Percentiles rank a stretch among this genome's conserved stretches.
Evolutionary conservation across 176 grass and related monocot genomes (phyloP).

Genomic region (Paspalum vaginatum): DNA sequence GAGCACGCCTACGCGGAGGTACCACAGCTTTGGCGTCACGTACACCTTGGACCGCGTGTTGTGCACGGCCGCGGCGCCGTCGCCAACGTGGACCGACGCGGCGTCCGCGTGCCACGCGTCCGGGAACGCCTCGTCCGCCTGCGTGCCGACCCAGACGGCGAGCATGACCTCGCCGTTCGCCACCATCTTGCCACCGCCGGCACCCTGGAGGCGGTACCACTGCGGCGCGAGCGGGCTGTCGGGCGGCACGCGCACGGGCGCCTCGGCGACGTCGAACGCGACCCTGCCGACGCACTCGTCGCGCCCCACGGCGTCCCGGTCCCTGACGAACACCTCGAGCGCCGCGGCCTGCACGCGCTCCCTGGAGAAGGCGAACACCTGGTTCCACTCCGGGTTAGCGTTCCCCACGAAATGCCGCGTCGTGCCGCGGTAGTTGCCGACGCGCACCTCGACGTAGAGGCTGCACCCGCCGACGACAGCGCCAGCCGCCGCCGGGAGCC

Average conservation of each 20-base stretch:
- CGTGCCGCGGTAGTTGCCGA: conserved; percentile 63
- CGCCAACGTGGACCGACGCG: conserved; percentile 38
- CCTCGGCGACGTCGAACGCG: conserved; percentile 70
- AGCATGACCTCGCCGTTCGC: conserved; percentile 61
- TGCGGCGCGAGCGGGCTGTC: conserved; percentile 82
- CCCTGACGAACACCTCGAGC: conserved; percentile 73
- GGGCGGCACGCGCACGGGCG: conserved; percentile 63
- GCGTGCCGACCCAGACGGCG: conserved; percentile 67
- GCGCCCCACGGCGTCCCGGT: conserved; percentile 37
- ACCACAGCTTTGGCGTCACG: conserved; percentile 56
- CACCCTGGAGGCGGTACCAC: conserved; percentile 64
- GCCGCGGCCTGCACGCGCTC: conserved; percentile 59
- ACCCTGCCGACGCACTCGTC: conserved; percentile 64
- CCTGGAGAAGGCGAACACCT: conserved; percentile 78
- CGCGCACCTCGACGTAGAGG: conserved; percentile 65
- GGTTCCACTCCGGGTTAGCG: conserved; percentile 65
- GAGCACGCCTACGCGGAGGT: conserved; percentile 42
- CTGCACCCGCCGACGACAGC: conserved; percentile 46
- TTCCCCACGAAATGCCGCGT: conserved; percentile 53
- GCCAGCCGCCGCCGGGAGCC: conserved; percentile 41
- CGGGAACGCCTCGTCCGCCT: conserved; percentile 64
- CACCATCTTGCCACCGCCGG: conserved; percentile 17
- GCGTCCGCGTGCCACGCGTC: conserved; percentile 56
- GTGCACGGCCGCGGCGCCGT: conserved; percentile 19
- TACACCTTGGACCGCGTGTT: conserved; percentile 59